Evolutionary conservation across 208 protist genomes (phyloP).

Genomic region (Leishmania turanica): DNA sequence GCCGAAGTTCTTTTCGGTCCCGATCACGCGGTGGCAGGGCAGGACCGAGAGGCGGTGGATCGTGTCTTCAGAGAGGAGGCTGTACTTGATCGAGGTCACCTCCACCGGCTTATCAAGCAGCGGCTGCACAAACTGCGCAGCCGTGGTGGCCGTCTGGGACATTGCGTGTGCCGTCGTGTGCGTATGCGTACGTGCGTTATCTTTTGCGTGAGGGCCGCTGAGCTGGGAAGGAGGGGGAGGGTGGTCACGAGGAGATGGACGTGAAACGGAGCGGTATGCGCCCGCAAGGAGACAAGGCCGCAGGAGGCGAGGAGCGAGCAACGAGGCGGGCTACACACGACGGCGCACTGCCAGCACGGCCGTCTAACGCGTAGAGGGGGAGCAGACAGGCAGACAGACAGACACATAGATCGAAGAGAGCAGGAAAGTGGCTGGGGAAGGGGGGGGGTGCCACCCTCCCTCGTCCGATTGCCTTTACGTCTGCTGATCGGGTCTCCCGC

Average conservation of each 20-base stretch:
- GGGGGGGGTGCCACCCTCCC: not conserved
- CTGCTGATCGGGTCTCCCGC: too few species aligned
- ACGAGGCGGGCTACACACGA: not conserved
- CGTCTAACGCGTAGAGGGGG: not conserved
- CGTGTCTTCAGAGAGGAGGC: constrained; percentile 85
- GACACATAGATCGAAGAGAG: not conserved
- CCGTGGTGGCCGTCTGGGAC: not conserved
- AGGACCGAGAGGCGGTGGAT: constrained; percentile 86
- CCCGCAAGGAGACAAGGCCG: too few species aligned
- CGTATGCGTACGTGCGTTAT: not conserved
- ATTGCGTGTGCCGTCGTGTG: not conserved
- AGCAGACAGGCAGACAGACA: not conserved
- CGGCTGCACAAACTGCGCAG: constrained; percentile 48
- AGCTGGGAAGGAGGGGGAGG: too few species aligned
- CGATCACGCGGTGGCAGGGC: constrained; percentile 78
- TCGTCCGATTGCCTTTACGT: not conserved
- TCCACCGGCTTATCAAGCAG: constrained; percentile 59
- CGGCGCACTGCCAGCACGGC: too few species aligned
- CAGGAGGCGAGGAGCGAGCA: not conserved
- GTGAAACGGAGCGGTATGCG: too few species aligned
- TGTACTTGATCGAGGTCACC: constrained; percentile 89
- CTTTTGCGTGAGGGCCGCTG: not conserved
- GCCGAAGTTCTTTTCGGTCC: constrained; percentile 66
- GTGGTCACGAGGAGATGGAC: too few species aligned
- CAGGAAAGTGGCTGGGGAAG: not conserved